Base-by-base conservation (phyloP, 2,329 filamentous ascomycete genomes). In the Hortaea sp. region DNA sequence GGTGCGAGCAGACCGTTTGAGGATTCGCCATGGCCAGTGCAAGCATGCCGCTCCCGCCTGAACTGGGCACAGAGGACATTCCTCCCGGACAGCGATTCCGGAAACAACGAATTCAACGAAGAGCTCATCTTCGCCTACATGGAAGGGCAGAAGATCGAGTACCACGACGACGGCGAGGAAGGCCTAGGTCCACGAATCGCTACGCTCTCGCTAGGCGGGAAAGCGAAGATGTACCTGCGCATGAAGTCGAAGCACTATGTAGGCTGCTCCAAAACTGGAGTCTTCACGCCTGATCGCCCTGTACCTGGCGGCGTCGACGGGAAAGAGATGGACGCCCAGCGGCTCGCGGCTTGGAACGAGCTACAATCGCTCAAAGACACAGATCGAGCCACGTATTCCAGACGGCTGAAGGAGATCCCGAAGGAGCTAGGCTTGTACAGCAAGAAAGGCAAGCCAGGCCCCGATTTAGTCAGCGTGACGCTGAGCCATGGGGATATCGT, bases 81-180 rank as follows among this genome's bases (percentile, higher is more conserved):
- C 0, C 59, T 77, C 1, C n/a, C 37, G 6, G 47, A 63, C 29
- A 46, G 28, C 11, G 46, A 46, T 7, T 45, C 37, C 13, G 55
- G 32, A 43, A 41, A 60, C 20, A 50, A 65, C 1, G 66, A 72
- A 5, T 83, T 82, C 63, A 84, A 85, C 49, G 81, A 85, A 57
- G 63, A 79, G 5, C 71, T 84, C 1, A 72, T 75, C 2, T 66
- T 84, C 0, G 79, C 75, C 0, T 85, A 84, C 57, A 76, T 82
- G 54, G 70, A 82, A 54, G 63, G 69, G 0, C 75, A 79, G 42
- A 69, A 69, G 29, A 83, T 85, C 44, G 70, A 79, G 67, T 81
- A 75, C 53, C 81, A 85, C 48, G 80, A 84, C 47, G 82, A 85
- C 52, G 81, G 81, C 4, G 81, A 85, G 56, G 65, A 63, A 7